Evolutionary conservation across 1,284 basidiomycete genomes (phyloP), one percentile per base, ranked within the genome.

Genomic region (Marasmius tenuissimus): DNA sequence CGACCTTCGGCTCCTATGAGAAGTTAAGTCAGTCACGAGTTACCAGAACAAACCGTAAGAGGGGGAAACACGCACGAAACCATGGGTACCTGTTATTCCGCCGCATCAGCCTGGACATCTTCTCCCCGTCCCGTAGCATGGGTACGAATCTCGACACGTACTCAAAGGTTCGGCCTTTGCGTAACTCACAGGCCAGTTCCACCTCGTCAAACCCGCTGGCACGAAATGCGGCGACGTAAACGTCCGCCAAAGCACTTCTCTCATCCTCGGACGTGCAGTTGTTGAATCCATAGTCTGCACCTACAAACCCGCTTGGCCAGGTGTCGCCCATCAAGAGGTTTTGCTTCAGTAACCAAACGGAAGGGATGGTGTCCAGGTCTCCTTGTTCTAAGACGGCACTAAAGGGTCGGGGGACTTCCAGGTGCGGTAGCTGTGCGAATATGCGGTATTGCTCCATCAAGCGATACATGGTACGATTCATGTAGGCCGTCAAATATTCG

Each of bases 261-360:
- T 78, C 76, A 8, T 49, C 62, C 16, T 62, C 50, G 20, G 62
- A 65, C 45, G 57, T 57, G 62, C 77, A 78, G 59, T 78, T 77
- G 11, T 67, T 62, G 63, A 76, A 79, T 2, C 79, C 78, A 48
- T 79, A 80, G 61, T 79, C 76, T 10, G 65, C 67, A 1, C 4
- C 0, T 3, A 75, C 63, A 1, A 72, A 42, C 1, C 59, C 64
- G 2, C 20, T 22, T 10, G 60, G 53, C 10, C 57, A n/a, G 1
- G 63, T 53, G 2, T 64, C 68, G 1, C 62, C 63, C 16, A 54
- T 55, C 16, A 68, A 22, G 37, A 75, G 64, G 52, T 70, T 73
- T 37, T 72, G 68, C 65, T 79, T 81, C 34, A 81, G 68, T 34
- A 68, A 14, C 79, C 79, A 81, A n/a, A 78, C 77, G 0, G 76